Percentiles rank a stretch among this genome's conserved stretches.
Evolutionary conservation across 2,329 filamentous ascomycete species (phyloP).

Genomic region (Xylogone sp.): DNA sequence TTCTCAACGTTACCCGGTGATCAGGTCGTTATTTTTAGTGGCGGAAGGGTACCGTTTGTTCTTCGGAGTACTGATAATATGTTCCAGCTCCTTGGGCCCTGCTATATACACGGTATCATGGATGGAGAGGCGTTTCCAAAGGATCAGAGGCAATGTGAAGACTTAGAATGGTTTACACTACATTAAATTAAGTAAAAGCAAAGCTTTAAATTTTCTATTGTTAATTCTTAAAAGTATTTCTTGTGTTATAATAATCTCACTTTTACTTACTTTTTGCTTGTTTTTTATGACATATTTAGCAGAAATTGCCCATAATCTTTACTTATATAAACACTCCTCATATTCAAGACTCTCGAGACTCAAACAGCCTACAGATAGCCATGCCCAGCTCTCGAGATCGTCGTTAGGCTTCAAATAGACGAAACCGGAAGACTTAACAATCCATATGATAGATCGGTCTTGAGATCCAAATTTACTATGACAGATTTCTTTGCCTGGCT

Average conservation of each 20-base stretch:
- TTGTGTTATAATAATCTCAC: no score
- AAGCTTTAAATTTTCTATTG: no score
- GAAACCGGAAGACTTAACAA: conserved; percentile 2
- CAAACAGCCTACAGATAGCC: no score
- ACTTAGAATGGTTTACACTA: no score
- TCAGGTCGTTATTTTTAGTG: neutral
- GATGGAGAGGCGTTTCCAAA: conserved; percentile 1
- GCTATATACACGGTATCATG: conserved; percentile 2
- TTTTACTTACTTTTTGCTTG: no score
- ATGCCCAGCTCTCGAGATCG: conserved; percentile 1
- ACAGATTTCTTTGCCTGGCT: conserved; percentile 5
- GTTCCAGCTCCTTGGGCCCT: neutral
- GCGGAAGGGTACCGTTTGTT: conserved; percentile 1
- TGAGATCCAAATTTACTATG: neutral
- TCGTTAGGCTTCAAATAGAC: conserved; percentile 3
- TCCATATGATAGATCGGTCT: conserved; percentile 1
- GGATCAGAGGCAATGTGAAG: neutral
- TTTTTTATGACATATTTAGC: no score
- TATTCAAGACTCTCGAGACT: no score
- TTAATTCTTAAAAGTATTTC: no score
- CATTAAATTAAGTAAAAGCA: no score
- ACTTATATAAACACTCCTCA: no score
- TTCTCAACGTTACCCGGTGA: neutral
- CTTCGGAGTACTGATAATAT: neutral
- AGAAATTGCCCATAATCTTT: no score